A percentile compares a stretch with the other conserved stretches of the same genome.
These are phyloP conservation scores for Salix exigua DNA, from an alignment of 345 rosid species.

Conservation along the genomic window DNA sequence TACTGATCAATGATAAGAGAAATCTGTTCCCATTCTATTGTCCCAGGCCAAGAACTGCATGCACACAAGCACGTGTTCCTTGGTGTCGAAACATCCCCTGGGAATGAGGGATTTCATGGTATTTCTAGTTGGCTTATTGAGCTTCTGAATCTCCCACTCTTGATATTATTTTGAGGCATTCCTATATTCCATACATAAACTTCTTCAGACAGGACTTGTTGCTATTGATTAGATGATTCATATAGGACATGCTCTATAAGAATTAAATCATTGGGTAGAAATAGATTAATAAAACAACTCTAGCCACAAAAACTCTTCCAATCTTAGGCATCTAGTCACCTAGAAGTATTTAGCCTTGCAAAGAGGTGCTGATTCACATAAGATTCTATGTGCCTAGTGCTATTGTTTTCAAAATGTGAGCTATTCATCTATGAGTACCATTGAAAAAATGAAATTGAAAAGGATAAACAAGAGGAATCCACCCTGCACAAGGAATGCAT, in stretches of 20 bases:
- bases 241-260: not conserved
- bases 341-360: slow-evolving; percentile 8
- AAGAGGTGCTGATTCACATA: not conserved
- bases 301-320: not conserved
- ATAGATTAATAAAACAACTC: not conserved
- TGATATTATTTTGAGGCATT: not conserved
- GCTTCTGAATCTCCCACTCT: not conserved
- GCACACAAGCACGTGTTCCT: not conserved
- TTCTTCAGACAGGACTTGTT: not conserved
- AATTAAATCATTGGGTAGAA: not conserved
- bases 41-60: not conserved
- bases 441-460: not conserved
- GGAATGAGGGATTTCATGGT: not conserved
- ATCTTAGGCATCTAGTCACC: not conserved
- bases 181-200: not conserved
- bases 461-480: not conserved
- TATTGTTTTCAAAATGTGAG: not conserved
- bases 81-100: not conserved
- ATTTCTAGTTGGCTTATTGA: not conserved
- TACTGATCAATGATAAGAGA: not conserved
- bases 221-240: not conserved
- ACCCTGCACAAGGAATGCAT: not conserved
- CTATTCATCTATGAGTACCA: not conserved
- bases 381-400: not conserved
- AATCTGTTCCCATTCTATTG: not conserved